Base-by-base conservation (phyloP, 768 basidiomycete species). In the Boletellus emodensis region DNA sequence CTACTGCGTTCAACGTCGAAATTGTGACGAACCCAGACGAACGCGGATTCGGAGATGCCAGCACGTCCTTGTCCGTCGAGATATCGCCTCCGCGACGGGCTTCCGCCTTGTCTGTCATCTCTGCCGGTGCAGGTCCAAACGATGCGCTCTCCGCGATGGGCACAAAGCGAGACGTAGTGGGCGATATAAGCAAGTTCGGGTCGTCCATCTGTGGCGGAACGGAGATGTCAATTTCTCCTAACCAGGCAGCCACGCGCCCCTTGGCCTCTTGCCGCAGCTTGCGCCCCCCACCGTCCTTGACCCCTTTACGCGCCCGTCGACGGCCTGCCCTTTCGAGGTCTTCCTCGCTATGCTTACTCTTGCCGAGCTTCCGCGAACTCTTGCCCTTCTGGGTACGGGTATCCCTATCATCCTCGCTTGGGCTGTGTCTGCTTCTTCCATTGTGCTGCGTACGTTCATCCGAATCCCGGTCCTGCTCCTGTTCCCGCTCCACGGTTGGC, bases 11-110 rank as follows among this genome's bases (percentile, higher is more conserved):
- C 43, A 80, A 72, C 0, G 79, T 79, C 6, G 77, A 74, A 12
- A 88, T 78, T 0, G 86, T 81, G 17, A 87, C 74, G 58, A 90
- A 90, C 1, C 86, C 87, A 44, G 85, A 87, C 2, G 86, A 89
- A 3, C 86, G 81, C 24, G 85, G 84, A 62, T 88, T 83, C 1
- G 86, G 85, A 0, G 72, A 65, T 9, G 73, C 66, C 26, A 70
- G 69, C 37, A 64, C 52, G 28, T 59, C 56, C 40, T 54, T 57
- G 43, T 59, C 56, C 3, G 32, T 46, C 9, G 50, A 42, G 35
- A 46, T 22, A 24, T 45, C 35, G 35, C 44, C 37, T 28, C 51
- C 42, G 39, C 34, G 46, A 47, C 45, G 52, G 33, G 52, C 56
- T n/a, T 40, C 42, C 5, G 28, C 24, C 14, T 47, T 41, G 26